Base-by-base conservation (phyloP, 108 stramenopile species). In the Mediolabrus comicus region DNA sequence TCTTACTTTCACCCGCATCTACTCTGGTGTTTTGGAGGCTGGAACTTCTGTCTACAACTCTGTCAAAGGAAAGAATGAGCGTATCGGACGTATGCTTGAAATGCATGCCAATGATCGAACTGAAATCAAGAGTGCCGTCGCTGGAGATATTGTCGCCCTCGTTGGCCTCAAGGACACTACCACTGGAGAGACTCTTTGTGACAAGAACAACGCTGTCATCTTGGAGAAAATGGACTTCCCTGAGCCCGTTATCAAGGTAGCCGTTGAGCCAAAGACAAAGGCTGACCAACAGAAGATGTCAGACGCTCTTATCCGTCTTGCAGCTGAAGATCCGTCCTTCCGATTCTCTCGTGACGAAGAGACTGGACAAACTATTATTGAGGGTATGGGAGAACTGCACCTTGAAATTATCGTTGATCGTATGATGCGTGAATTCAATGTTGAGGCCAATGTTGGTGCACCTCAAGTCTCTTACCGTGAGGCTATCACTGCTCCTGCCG, bases 361-460 rank as follows among this genome's bases (percentile, higher is more conserved):
- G 61, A 97, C 96, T 25, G 97, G 97, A 13, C 98, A 99, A 81
- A 97, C 97, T 29, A 80, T 98, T 77, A 98, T 99, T 71, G 95
- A 94, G 69, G 99, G 99, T 63, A 99, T 99, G 99, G 99, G 99
- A 51, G 98, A 98, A 87, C 92, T 99, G 16, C 99, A 99, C 86
- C 84, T 99, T 49, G 99, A 99, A 74, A 98, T 99, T 83, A 96
- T 98, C 76, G 98, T 98, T 12, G 98, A 98, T 82, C 94, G 98
- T 51, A 97, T 99, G 94, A 96, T 92, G 88, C 91, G 99, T 66
- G 98, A 98, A 73, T 98, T 96, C 90, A 95, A 90, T 63, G 98
- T 99, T 30, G 98, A 97, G 80, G 87, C 83, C 67, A 94, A 83
- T 66, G 94, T 94, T 35, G 91, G 95, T 70, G 87, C 94, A 16